These are phyloP conservation scores for Hypoxylon sp. DNA, from an alignment of 2,329 filamentous ascomycete genomes.

Conservation along the genomic window DNA sequence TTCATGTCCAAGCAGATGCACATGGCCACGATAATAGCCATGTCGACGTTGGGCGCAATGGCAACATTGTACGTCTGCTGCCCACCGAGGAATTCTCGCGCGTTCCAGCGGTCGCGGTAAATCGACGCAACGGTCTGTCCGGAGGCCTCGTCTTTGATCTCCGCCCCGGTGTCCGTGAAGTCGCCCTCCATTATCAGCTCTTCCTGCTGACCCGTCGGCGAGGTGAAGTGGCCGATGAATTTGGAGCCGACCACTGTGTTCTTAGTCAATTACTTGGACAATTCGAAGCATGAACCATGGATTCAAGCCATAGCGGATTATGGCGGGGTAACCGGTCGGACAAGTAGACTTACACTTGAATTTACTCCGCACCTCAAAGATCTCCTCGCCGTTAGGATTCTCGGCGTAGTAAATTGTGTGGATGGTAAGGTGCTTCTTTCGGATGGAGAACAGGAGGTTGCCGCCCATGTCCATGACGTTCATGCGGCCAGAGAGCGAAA, in stretches of 20 bases:
- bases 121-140: slow-evolving; percentile 69
- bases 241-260: slow-evolving; percentile 64
- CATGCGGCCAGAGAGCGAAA: slow-evolving; percentile 68
- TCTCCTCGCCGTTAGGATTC: slow-evolving; percentile 58
- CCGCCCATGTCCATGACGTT: slow-evolving; percentile 65
- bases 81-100: slow-evolving; percentile 67
- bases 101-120: slow-evolving; percentile 68
- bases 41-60: slow-evolving; percentile 74
- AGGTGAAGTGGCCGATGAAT: slow-evolving; percentile 69
- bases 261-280: slow-evolving; percentile 9
- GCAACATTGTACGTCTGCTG: slow-evolving; percentile 75
- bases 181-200: slow-evolving; percentile 70
- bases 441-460: slow-evolving; percentile 69
- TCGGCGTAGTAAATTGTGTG: slow-evolving; percentile 66
- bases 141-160: slow-evolving; percentile 66
- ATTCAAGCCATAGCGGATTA: not conserved
- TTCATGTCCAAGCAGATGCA: slow-evolving; percentile 77
- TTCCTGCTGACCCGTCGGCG: slow-evolving; percentile 57
- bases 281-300: not conserved
- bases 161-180: slow-evolving; percentile 68
- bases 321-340: not conserved
- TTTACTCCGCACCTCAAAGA: slow-evolving; percentile 68
- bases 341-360: slow-evolving; percentile 60
- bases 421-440: slow-evolving; percentile 64
- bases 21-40: slow-evolving; percentile 73